Conservation (phyloP, 495 filamentous ascomycete genomes). For the Daldinia grandis region DNA sequence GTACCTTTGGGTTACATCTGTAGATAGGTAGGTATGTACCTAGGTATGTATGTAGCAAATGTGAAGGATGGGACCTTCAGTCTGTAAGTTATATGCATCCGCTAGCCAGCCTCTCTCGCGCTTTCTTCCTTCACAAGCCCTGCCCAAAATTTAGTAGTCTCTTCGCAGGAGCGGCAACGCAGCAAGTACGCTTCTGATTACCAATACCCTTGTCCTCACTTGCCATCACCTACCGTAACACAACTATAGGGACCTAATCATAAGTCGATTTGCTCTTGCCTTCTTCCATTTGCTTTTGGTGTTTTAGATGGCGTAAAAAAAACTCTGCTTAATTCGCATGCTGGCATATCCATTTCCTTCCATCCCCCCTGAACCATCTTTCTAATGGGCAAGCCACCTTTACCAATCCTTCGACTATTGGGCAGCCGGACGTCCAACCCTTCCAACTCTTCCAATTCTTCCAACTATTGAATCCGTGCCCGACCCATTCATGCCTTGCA, state of each 20-base stretch:
- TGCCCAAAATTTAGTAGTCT: constrained; percentile 13
- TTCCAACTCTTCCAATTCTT: not conserved
- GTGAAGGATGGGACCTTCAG: too few relatives aligned
- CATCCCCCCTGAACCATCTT: not conserved
- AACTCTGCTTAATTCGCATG: constrained; percentile 4
- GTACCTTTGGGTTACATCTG: constrained; percentile 6
- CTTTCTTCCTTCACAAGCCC: constrained; percentile 1
- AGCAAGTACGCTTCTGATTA: constrained; percentile 14
- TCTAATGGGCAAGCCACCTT: constrained; percentile 2
- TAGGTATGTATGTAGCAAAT: too few relatives aligned
- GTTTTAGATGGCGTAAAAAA: constrained; percentile 10
- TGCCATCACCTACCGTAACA: not conserved
- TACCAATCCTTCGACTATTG: not conserved
- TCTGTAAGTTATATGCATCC: too few relatives aligned
- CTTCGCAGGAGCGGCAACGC: not conserved
- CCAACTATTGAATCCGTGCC: not conserved
- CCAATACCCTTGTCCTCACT: constrained; percentile 1
- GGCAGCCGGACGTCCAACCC: not conserved
- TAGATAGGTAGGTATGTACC: too few relatives aligned
- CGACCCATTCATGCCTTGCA: constrained; percentile 19
- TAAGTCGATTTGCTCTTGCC: not conserved
- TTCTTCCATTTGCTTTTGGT: constrained; percentile 8
- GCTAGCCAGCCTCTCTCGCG: too few relatives aligned
- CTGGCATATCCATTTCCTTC: not conserved
- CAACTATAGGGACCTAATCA: constrained; percentile 5